Evolutionary conservation across 495 filamentous ascomycete genomes (phyloP), one percentile per base, ranked within the genome.

Genomic region (Paragyromitra xinjiangensis): DNA sequence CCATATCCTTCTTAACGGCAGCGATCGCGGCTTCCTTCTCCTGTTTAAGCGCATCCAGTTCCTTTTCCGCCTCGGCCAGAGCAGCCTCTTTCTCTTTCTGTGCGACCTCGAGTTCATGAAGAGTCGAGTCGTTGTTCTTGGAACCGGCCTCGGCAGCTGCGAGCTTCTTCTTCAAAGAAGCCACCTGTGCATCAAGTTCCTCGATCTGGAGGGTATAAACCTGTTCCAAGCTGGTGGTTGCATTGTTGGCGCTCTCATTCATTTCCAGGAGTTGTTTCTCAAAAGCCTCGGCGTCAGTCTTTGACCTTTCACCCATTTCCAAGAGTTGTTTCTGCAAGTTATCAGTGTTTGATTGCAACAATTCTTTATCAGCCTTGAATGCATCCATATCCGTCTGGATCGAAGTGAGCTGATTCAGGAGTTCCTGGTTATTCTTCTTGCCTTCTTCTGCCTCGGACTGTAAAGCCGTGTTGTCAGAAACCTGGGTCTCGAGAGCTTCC

Each of bases 11-110:
- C 22, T 64, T 39, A n/a, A 64, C 39, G 24, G 63, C 56, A 45
- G 61, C 64, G n/a, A 70, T 70, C 26, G 89, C 85, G 6, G 76
- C 84, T 5, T 84, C 81, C 68, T 88, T 84, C 74, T 89, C 64
- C 61, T 68, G 50, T 22, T 39, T 58, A 5, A 68, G 29, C 2
- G 45, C 11, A 50, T 69, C 75, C 37, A 78, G 67, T 50, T 80
- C 65, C 22, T 68, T 73, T 48, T 61, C 42, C 1, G 61, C 64
- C 42, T 71, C 44, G n/a, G 69, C 74, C 44, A 81, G 51, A 53
- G 77, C 65, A 55, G 22, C 22, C 26, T 78, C 73, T 26, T 71
- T 63, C 58, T 78, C 73, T 37, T 78, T 66, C 48, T 70, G 77
- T n/a, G 80, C 73, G n/a, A 81, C 56, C 64, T 86, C 83, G 1